Evolutionary conservation across 768 basidiomycete genomes (phyloP).

Genomic region (Phaeotremella skinneri): DNA sequence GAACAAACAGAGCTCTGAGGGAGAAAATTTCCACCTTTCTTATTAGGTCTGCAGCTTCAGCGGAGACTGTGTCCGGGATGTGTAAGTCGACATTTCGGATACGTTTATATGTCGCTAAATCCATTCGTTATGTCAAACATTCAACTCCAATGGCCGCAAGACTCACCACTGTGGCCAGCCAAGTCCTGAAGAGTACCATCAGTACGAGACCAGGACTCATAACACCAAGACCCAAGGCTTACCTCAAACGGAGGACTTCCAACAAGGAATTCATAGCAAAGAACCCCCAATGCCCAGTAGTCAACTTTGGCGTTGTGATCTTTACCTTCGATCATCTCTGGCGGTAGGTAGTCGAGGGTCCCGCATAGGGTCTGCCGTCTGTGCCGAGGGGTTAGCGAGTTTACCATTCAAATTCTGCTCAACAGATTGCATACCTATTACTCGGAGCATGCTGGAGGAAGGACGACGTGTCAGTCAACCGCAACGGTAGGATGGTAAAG

Average conservation of each 20-base stretch:
- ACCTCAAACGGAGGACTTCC: constrained; percentile 80
- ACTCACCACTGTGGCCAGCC: constrained; percentile 20
- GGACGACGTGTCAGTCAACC: neutral
- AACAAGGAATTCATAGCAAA: constrained; percentile 89
- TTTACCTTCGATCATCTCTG: constrained; percentile 94
- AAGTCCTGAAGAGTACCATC: constrained; percentile 19
- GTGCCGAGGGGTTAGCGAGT: neutral
- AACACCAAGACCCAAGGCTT: constrained; percentile 14
- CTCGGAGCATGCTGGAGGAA: constrained; percentile 71
- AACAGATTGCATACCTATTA: constrained; percentile 57
- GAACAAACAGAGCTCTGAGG: neutral
- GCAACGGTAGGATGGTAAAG: neutral
- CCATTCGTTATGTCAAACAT: neutral
- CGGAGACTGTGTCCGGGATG: constrained; percentile 62
- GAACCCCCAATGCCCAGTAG: constrained; percentile 94
- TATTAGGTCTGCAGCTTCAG: constrained; percentile 69
- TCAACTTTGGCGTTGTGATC: constrained; percentile 90
- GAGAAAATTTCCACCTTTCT: constrained; percentile 55
- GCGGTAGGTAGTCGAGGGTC: constrained; percentile 92
- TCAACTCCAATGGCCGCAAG: neutral
- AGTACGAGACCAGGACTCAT: neutral
- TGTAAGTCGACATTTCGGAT: constrained; percentile 65
- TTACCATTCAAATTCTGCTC: neutral
- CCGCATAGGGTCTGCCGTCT: constrained; percentile 83
- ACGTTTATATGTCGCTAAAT: constrained; percentile 79